Evolutionary conservation across 2,329 filamentous ascomycete species (phyloP), one percentile per base, ranked within the genome.

Genomic region (Phialophora expanda): DNA sequence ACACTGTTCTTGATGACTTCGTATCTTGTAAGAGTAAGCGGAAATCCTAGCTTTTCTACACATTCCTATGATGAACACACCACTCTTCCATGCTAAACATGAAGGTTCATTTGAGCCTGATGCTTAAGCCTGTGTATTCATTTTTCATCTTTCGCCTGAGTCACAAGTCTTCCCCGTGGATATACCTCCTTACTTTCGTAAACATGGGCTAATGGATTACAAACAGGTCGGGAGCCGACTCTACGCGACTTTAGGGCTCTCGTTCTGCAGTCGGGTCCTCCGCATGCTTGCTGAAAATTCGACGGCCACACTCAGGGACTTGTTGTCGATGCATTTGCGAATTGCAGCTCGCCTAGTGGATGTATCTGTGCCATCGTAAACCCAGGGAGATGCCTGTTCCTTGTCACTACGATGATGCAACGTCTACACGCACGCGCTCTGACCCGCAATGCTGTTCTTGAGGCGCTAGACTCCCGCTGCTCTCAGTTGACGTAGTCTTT

Each of bases 101-200:
- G 83, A 86, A 83, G 83, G 78, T 66, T 70, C 75, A 75, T 76
- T 76, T 58, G 61, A 32, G 54, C 32, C 80, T 81, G 75, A 80
- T 85, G 84, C 78, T 83, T 84, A 79, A 78, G 76, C 80, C 75
- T 69, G 81, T 83, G 83, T 85, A 84, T 81, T 82, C 82, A 82
- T 82, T 86, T 86, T 86, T 86, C 85, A 86, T 86, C 85, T 87
- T 87, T 87, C 85, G 79, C 80, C 83, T 86, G 85, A 87, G 77
- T 60, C 56, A 30, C 24, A 59, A 17, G n/a, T 28, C 22, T 12
- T 28, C 51, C 5, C 9, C 32, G 41, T 44, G 2, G 24, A 17
- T 26, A 22, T 12, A n/a, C 26, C 30, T 51, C 1, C 6, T 41
- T 44, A 17, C 20, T 34, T 48, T 24, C 32, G 2, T n/a, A 24